Evolutionary conservation across 2,329 filamentous ascomycete genomes (phyloP).

Genomic region (Balansia obtecta): DNA sequence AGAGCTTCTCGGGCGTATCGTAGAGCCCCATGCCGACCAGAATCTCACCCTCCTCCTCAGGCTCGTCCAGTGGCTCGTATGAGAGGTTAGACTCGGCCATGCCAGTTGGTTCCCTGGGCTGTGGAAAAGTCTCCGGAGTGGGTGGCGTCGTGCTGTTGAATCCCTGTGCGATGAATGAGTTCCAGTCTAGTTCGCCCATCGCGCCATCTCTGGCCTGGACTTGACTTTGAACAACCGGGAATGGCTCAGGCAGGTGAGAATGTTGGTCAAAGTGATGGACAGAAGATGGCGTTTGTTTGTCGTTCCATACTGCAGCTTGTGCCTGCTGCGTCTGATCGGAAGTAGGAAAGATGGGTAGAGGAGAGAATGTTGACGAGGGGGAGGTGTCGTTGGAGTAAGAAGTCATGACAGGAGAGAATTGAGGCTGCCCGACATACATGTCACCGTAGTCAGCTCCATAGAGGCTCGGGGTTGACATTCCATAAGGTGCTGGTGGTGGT

Average conservation of each 20-base stretch:
- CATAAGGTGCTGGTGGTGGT: conserved; percentile 24
- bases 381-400: conserved; percentile 47
- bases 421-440: conserved; percentile 26
- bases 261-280: conserved; percentile 14
- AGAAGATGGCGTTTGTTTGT: conserved; percentile 18
- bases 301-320: conserved; percentile 25
- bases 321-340: conserved; percentile 27
- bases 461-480: conserved; percentile 23
- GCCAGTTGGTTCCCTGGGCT: conserved; percentile 35
- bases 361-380: conserved; percentile 41
- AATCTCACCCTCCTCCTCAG: conserved; percentile 54
- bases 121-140: conserved; percentile 46
- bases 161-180: conserved; percentile 30
- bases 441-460: conserved; percentile 28
- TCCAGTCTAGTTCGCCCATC: conserved; percentile 26
- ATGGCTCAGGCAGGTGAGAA: conserved; percentile 17
- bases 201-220: conserved; percentile 7
- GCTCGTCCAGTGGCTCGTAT: conserved; percentile 37
- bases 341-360: conserved; percentile 31
- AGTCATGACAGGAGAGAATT: conserved; percentile 38
- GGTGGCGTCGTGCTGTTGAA: conserved; percentile 41
- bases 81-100: conserved; percentile 36
- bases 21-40: conserved; percentile 76
- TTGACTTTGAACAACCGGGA: conserved; percentile 14
- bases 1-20: conserved; percentile 50